These are phyloP conservation scores for Penicillium fimorum DNA, from an alignment of 495 filamentous ascomycete genomes.

Conservation along the genomic window DNA sequence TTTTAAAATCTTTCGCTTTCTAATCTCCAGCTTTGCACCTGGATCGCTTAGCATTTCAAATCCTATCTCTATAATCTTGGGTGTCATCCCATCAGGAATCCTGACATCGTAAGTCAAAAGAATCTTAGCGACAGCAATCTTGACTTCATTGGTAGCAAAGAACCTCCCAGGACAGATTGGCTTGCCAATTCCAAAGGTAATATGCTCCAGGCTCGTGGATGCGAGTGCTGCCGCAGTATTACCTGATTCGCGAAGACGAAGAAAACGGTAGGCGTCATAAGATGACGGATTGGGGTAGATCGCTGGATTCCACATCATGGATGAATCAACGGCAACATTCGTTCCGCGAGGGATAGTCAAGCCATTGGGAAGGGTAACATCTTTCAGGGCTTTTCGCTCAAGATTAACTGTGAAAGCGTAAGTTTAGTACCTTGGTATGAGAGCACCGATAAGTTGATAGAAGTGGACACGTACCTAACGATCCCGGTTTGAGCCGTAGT, in stretches of 20 bases:
- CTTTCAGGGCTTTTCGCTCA: neutral
- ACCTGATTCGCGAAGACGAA: neutral
- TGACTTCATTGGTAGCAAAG: constrained; percentile 39
- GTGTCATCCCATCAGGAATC: neutral
- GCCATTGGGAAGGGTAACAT: neutral
- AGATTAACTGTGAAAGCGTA: neutral
- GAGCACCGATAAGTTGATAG: neutral
- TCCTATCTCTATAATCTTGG: neutral
- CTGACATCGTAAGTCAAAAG: constrained; percentile 10
- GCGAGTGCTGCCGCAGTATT: constrained; percentile 24
- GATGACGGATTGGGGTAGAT: neutral
- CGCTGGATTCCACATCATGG: neutral
- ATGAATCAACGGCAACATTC: neutral
- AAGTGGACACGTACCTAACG: neutral
- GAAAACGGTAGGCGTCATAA: constrained; percentile 3
- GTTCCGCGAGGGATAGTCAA: neutral
- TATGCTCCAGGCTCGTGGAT: constrained; percentile 28
- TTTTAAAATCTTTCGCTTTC: neutral
- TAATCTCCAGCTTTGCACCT: neutral
- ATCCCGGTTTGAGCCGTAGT: constrained; percentile 16
- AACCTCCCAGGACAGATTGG: constrained; percentile 48
- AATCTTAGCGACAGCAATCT: constrained; percentile 25
- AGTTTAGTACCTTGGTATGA: neutral
- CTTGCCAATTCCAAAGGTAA: constrained; percentile 38
- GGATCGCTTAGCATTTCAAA: constrained; percentile 3